Evolutionary conservation across 225 moss, liverwort and hornwort genomes (phyloP).

Genomic region (Takakia lepidozioides): DNA sequence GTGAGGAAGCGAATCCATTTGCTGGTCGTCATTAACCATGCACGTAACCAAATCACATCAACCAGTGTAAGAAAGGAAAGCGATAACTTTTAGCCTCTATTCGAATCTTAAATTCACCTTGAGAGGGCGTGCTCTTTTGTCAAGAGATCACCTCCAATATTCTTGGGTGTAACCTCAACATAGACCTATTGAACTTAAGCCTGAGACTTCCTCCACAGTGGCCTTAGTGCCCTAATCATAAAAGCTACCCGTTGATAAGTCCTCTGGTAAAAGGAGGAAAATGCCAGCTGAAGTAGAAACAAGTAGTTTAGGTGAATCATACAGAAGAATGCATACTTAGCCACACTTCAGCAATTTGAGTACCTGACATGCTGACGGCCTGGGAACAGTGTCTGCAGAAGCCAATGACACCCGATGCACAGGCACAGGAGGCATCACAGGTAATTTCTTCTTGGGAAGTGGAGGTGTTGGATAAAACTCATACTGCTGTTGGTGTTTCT

Average conservation of each 20-base stretch:
- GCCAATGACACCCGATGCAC: constrained; percentile 20
- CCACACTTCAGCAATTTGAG: neutral
- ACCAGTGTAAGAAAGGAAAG: neutral
- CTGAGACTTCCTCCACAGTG: no score
- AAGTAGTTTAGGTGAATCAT: neutral
- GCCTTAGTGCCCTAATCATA: no score
- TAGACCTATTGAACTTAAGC: neutral
- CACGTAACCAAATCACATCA: neutral
- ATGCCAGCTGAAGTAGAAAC: neutral
- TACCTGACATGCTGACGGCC: constrained; percentile 42
- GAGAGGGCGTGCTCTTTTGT: neutral
- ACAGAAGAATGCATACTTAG: neutral
- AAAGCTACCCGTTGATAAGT: no score
- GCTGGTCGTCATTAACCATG: constrained; percentile 9
- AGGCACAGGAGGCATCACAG: constrained; percentile 24
- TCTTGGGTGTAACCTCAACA: neutral
- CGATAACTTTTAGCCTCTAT: neutral
- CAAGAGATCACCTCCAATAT: neutral
- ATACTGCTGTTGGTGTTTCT: constrained; percentile 5
- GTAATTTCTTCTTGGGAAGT: constrained; percentile 19
- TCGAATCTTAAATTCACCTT: neutral
- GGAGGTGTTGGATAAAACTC: constrained; percentile 1
- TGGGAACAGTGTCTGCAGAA: constrained; percentile 16
- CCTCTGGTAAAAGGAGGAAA: no score
- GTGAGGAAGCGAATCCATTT: constrained; percentile 22